Evolutionary conservation across 306 rosid genomes (phyloP).

Genomic region (Senna siamea): DNA sequence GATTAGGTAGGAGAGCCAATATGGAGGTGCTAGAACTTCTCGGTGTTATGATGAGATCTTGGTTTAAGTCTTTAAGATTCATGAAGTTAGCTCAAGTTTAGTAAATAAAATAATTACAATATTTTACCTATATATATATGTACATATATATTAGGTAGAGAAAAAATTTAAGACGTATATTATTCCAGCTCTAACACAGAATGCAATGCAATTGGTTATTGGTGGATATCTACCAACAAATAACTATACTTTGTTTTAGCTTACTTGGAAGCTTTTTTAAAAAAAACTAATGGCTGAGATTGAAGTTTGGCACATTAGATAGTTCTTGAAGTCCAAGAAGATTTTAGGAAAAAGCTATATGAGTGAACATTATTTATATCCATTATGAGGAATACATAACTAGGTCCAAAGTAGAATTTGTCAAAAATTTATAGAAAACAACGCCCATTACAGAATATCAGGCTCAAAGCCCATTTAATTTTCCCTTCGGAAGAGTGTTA

Average conservation of each 20-base stretch:
- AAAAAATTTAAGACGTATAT: no score
- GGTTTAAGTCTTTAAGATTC: no score
- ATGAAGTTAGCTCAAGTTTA: no score
- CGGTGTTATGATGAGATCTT: background rate
- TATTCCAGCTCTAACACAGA: background rate
- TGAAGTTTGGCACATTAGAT: background rate
- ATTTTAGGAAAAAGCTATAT: background rate
- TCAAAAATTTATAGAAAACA: background rate
- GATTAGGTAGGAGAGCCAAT: background rate
- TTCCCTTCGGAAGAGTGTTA: background rate
- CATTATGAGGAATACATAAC: background rate
- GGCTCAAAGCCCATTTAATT: background rate
- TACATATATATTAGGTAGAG: no score
- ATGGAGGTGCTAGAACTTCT: background rate
- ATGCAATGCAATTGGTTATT: no score
- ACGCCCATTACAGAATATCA: background rate
- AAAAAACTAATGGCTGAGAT: background rate
- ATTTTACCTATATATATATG: no score
- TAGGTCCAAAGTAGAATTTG: background rate
- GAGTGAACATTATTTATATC: no score
- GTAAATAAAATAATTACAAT: no score
- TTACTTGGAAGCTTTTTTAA: background rate
- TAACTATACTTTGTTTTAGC: background rate
- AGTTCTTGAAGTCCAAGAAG: background rate
- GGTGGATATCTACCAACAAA: no score